Base-by-base conservation (phyloP, 345 rosid genomes). In the Nasturtium officinale region DNA sequence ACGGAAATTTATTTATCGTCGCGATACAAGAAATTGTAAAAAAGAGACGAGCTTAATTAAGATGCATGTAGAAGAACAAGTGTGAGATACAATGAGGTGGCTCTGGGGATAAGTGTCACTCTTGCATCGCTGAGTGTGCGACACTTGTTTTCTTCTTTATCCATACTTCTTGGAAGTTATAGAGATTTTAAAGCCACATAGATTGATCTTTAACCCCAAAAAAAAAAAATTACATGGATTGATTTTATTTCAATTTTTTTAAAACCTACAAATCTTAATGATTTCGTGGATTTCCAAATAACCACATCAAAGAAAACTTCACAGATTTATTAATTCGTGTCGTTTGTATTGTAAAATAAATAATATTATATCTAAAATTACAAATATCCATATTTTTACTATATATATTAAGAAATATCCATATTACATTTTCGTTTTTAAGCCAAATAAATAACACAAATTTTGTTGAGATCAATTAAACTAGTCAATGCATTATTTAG, bases 131-230 rank as follows among this genome's bases (percentile, higher is more conserved):
- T 29, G 71, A 33, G 16, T 5, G 30, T 47, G 16, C 7, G 72
- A 74, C 72, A 57, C 59, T 59, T 67, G 67, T 59, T 43, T 38
- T 13, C 7, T 29, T 26, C 37, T 38, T 47, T 42, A 6, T 59
- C 78, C 73, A 29, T 75, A 29, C 73, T 58, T 67, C 48, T 59
- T 67, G 73, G 74, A 75, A 67, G 25, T 59, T 38, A 29, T 74
- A 26, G 47, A 15, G 13, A 5, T 43, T 43, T 43, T 42, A 15
- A 12, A 38, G 7, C 10, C 10, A 46, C 10, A 17, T 46, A 5
- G 5, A 18, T 47, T 48, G 54, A 26, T 5, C 8, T 15, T 40
- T 12, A 38, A 11, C 15, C 7, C n/a, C 45, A 10, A 35, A 35
- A 38, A 38, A 38, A 12, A 38, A 12, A 12, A n/a, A n/a, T 6